Base-by-base conservation (phyloP, 192 early-diverging fungal species). In the Kappamyces sp. region DNA sequence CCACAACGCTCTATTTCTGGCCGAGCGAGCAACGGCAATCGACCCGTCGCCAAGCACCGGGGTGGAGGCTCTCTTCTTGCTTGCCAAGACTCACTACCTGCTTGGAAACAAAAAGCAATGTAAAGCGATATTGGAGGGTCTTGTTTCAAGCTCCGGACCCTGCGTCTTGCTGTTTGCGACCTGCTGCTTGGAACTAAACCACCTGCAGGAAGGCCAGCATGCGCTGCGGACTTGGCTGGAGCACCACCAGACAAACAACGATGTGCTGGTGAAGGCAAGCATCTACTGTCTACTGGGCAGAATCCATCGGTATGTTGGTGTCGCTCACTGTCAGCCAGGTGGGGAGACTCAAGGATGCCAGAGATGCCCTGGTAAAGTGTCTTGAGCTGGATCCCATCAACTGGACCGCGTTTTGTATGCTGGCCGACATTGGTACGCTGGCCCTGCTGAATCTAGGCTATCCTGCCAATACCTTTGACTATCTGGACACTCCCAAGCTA, bases 1-100 rank as follows among this genome's bases (percentile, higher is more conserved):
- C 46, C 47, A 43, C 9, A 68, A 64, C 32, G 78, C 74, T 44
- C 39, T 74, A 3, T 74, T 80, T 49, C 60, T 77, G 4, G 69
- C 74, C 8, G 71, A 76, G 39, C 61, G 73, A 9, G 39, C 74
- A 12, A 51, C 58, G 3, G 61, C 71, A 5, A 40, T 35, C 12
- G 50, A 33, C 41, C 23, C 23, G 23, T 23, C 23, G 23, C 75
- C 70, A 15, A 3, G 38, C 9, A 35, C 32, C 47, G 33, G 39
- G 34, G 40, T 43, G 5, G 31, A 51, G 3, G 60, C 68, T 5
- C 2, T 44, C 6, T 71, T 51, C 49, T 58, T 70, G 7, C 59
- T 67, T 3, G 72, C 69, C 5, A 63, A 64, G 47, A 15, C 61
- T 31, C 51, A 72, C 51, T 66, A 58, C 40, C 51, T 13, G 36